A percentile compares a stretch with the other conserved stretches of the same genome.
Conservation (phyloP, 148 eudicot species). For the Pouteria glomerata region DNA sequence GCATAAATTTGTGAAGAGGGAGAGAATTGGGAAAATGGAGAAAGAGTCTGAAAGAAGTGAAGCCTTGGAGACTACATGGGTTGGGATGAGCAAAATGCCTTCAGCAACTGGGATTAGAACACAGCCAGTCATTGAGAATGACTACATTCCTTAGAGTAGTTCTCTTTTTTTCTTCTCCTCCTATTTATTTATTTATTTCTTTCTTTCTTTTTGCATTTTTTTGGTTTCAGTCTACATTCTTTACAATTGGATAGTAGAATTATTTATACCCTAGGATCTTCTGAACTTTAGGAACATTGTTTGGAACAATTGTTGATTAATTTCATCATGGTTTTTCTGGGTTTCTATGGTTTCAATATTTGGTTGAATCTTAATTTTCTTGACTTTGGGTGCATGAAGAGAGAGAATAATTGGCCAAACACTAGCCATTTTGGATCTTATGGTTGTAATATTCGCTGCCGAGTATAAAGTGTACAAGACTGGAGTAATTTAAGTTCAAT, state of each 20-base stretch:
- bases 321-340: no score
- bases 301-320: no score
- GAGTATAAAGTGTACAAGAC: background rate
- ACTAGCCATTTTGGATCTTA: background rate
- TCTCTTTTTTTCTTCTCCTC: background rate
- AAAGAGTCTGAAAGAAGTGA: conserved; percentile 45
- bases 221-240: no score
- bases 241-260: no score
- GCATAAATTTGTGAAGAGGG: conserved; percentile 18
- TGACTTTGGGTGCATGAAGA: no score
- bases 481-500: no score
- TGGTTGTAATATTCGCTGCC: background rate
- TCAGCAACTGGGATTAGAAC: conserved; percentile 68
- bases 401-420: no score
- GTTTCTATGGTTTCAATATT: no score
- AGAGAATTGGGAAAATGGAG: conserved; percentile 47
- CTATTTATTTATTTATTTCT: background rate
- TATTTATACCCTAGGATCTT: no score
- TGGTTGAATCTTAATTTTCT: no score
- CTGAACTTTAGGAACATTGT: no score
- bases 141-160: conserved; percentile 46
- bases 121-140: conserved; percentile 55
- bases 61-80: conserved; percentile 50
- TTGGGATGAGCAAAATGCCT: conserved; percentile 68
- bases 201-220: no score